phyloP scores from a whole-genome alignment of 163 green algal species.

The Chlamydomonas reinhardtii region DNA sequence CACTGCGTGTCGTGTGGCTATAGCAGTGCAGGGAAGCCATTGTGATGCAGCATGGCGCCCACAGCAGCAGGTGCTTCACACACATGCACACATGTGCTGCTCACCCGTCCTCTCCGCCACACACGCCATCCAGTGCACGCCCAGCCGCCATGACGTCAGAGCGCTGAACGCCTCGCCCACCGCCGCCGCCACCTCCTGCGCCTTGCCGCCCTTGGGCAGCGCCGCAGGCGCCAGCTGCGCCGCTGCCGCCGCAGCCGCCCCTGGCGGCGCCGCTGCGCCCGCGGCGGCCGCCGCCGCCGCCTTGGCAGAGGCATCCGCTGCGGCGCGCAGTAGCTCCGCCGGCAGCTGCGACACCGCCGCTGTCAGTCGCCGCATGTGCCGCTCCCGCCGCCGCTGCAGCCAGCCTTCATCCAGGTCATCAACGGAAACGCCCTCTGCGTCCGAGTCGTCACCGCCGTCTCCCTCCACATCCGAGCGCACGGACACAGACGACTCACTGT shows the following conservation, averaged over 20 bases:
- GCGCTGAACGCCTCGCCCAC: neutral
- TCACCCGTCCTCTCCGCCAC: slow-evolving; percentile 27
- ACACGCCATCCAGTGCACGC: slow-evolving; percentile 16
- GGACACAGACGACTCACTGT: neutral
- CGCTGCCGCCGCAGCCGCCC: neutral
- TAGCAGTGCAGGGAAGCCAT: too few relatives aligned
- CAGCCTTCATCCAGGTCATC: neutral
- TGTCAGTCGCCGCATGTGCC: neutral
- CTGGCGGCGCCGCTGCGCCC: neutral
- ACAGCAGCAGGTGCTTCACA: too few relatives aligned
- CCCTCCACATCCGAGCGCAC: neutral
- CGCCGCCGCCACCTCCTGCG: neutral
- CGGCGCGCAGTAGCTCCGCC: neutral
- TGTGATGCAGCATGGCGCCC: too few relatives aligned
- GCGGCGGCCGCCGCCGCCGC: neutral
- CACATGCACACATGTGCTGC: neutral
- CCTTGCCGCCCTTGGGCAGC: too few relatives aligned
- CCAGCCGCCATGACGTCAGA: slow-evolving; percentile 26
- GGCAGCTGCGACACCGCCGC: slow-evolving; percentile 34
- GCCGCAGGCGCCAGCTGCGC: neutral
- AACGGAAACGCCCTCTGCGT: neutral
- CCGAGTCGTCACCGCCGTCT: neutral
- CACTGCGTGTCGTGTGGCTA: too few relatives aligned
- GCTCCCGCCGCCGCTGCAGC: slow-evolving; percentile 2
- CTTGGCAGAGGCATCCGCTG: neutral